Evolutionary conservation across 495 filamentous ascomycete species (phyloP).

Genomic region (Podospora comata): DNA sequence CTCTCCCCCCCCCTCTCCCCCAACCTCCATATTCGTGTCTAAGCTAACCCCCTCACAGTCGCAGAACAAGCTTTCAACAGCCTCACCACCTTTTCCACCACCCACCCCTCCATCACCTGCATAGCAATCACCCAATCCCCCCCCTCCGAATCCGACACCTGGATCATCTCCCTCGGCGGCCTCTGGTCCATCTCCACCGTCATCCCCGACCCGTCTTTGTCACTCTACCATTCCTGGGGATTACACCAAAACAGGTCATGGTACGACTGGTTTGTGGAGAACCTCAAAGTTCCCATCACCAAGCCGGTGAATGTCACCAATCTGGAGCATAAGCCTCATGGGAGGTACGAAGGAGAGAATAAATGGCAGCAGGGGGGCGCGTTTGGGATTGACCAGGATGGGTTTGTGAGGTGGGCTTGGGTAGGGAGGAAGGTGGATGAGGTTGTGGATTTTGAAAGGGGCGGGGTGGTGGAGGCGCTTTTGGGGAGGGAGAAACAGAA

Average conservation of each 20-base stretch:
- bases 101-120: slow-evolving; percentile 48
- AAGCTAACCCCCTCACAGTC: background rate
- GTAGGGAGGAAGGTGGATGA: slow-evolving; percentile 45
- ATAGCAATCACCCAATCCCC: slow-evolving; percentile 44
- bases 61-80: background rate
- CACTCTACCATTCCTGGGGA: slow-evolving; percentile 54
- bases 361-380: slow-evolving; percentile 58
- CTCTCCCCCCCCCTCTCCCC: background rate
- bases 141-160: slow-evolving; percentile 46
- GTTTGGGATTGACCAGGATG: slow-evolving; percentile 52
- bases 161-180: slow-evolving; percentile 53
- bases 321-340: background rate
- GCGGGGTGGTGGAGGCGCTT: background rate
- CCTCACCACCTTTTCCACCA: slow-evolving; percentile 9
- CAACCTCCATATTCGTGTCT: background rate
- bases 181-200: slow-evolving; percentile 49
- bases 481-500: background rate
- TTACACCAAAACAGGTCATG: slow-evolving; percentile 50
- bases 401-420: slow-evolving; percentile 48
- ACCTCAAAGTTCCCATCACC: slow-evolving; percentile 32
- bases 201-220: slow-evolving; percentile 51
- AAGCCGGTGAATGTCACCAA: background rate
- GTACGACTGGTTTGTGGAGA: slow-evolving; percentile 50
- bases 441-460: slow-evolving; percentile 49
- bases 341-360: slow-evolving; percentile 48